Conservation (phyloP, 129 eudicot genomes). For the Helichrysum umbraculigerum region DNA sequence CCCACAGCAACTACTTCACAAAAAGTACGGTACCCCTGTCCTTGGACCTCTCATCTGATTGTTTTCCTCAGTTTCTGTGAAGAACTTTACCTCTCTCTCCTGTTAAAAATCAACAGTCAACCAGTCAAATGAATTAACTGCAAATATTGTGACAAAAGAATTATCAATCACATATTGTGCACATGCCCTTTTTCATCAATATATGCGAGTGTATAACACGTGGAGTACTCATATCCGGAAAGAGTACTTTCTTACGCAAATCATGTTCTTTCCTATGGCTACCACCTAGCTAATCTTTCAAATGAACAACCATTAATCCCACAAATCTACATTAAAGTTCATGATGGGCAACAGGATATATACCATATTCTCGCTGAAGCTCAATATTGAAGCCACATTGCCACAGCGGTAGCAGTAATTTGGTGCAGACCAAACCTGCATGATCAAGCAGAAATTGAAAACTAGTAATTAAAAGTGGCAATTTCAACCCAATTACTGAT, state of each 20-base stretch:
- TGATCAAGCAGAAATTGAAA: slow-evolving; percentile 11
- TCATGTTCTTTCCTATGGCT: not conserved
- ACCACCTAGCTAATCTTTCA: not conserved
- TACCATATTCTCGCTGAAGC: slow-evolving; percentile 99
- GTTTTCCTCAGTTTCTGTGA: slow-evolving; percentile 96
- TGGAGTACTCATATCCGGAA: not conserved
- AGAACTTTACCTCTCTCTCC: slow-evolving; percentile 99
- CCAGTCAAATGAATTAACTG: not conserved
- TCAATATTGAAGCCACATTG: slow-evolving; percentile 94
- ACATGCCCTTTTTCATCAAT: not conserved
- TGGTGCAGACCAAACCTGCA: slow-evolving; percentile 99
- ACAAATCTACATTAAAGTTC: slow-evolving; percentile 2
- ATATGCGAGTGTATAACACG: not conserved
- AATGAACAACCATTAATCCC: not conserved
- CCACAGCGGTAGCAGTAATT: slow-evolving; percentile 99
- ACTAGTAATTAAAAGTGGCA: not conserved
- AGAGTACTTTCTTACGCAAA: not conserved
- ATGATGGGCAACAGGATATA: not conserved
- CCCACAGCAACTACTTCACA: slow-evolving; percentile 33
- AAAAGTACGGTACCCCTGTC: slow-evolving; percentile 95
- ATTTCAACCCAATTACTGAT: not conserved
- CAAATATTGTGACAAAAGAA: not conserved
- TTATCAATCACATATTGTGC: not conserved
- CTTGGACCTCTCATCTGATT: slow-evolving; percentile 99
- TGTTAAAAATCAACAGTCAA: slow-evolving; percentile 24